phyloP scores from a whole-genome alignment of 176 grass and related monocot genomes.

The Chrysopogon serrulatus region DNA sequence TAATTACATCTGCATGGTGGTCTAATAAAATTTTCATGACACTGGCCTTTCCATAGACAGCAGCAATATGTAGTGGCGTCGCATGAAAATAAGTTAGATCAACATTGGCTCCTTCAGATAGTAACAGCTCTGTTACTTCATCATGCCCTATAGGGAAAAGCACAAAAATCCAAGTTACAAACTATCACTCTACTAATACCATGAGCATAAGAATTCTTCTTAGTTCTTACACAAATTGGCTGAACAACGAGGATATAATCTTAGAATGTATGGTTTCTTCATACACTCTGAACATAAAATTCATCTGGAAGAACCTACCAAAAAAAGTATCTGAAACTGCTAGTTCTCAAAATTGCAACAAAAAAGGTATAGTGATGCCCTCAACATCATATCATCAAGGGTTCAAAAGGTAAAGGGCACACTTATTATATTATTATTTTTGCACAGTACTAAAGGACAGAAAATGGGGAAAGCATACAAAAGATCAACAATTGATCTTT shows the following conservation, averaged over 20 bases:
- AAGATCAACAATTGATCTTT: not conserved
- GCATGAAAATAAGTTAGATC: slow-evolving; percentile 31
- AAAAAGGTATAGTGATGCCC: not conserved
- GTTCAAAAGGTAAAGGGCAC: not conserved
- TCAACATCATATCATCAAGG: not conserved
- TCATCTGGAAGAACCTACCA: not conserved
- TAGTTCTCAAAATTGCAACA: slow-evolving; percentile 1
- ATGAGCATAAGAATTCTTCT: not conserved
- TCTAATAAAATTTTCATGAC: slow-evolving; percentile 45
- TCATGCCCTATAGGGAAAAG: slow-evolving; percentile 29
- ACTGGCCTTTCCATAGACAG: slow-evolving; percentile 13
- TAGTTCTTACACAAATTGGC: not conserved
- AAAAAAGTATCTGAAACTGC: no score
- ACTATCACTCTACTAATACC: not conserved
- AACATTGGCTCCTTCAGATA: slow-evolving; percentile 32
- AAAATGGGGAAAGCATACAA: not conserved
- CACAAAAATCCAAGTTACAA: not conserved
- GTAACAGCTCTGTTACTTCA: slow-evolving; percentile 21
- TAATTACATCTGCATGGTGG: slow-evolving; percentile 42
- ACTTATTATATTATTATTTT: not conserved
- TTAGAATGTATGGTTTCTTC: not conserved
- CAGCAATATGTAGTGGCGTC: slow-evolving; percentile 34
- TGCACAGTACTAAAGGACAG: not conserved
- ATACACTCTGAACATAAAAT: not conserved
- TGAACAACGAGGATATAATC: not conserved